These are phyloP conservation scores for Trichoderma asperellum DNA, from an alignment of 2,329 filamentous ascomycete genomes.

Conservation along the genomic window DNA sequence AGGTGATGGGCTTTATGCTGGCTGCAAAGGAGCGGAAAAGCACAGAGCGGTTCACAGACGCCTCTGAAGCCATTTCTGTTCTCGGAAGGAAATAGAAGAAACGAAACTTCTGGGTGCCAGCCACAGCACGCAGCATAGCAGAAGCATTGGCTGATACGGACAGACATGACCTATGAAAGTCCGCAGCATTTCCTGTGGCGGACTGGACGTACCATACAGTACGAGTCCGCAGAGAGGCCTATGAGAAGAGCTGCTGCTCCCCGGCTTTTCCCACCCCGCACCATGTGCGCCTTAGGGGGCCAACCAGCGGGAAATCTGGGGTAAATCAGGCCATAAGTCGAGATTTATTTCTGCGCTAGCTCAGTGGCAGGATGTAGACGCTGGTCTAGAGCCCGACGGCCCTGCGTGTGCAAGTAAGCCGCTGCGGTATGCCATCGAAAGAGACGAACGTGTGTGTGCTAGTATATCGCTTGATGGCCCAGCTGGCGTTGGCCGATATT, in stretches of 20 bases:
- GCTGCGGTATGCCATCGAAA: background rate
- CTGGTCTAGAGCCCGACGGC: constrained; percentile 19
- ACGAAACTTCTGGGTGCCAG: background rate
- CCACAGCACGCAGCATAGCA: background rate
- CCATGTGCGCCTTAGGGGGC: constrained; percentile 8
- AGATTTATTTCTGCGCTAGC: constrained; percentile 23
- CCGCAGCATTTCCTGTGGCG: background rate
- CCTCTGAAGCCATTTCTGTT: background rate
- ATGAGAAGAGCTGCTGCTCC: constrained; percentile 9
- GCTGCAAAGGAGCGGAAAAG: background rate
- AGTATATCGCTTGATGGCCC: background rate
- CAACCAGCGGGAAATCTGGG: constrained; percentile 27
- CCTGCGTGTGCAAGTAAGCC: constrained; percentile 6
- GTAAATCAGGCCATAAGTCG: constrained; percentile 26
- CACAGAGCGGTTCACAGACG: background rate
- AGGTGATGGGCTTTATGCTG: background rate
- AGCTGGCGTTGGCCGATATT: background rate
- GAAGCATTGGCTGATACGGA: background rate
- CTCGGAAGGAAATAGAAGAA: background rate
- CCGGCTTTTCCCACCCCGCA: constrained; percentile 27
- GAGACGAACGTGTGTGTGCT: background rate
- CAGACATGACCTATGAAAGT: background rate
- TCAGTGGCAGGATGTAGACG: constrained; percentile 5
- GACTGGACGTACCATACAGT: background rate
- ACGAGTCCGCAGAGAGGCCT: background rate